Base-by-base conservation (phyloP, 129 eudicot species). In the Arctium lappa region DNA sequence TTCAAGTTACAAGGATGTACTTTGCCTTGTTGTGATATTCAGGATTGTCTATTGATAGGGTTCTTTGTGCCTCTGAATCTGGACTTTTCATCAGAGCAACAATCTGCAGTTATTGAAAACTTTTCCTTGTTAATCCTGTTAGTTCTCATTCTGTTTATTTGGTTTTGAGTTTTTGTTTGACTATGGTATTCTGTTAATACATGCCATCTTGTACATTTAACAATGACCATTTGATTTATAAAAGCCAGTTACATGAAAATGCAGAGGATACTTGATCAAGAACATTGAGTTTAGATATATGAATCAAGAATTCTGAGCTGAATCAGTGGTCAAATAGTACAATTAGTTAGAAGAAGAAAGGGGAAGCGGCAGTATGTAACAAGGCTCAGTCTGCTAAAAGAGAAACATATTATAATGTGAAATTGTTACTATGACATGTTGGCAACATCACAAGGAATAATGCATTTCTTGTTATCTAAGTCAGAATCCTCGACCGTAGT, bases 331-430 rank as follows among this genome's bases (percentile, higher is more conserved):
- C 18, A 13, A 4, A 53, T 53, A 53, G 65, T 27, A 63, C 18
- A 8, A 22, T 63, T 63, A 63, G 70, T 22, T 63, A 63, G 70
- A 63, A 63, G 69, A 16, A 6, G 70, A 63, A 63, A 22, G 31
- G 70, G 70, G n/a, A 36, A n/a, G 31, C 50, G 38, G 16, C 76
- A 15, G 2, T 38, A 34, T 72, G 44, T 72, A 38, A 16, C 70
- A 72, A 72, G 8, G 44, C 48, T 72, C 18, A n/a, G 44, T 72
- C 76, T 72, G 76, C 53, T 38, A 38, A 72, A 36, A 39, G 76
- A 72, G 53, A 39, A 72, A 72, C 76, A 33, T 33, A 31, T 31
- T 31, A 69, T 69, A 32, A 69, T 30, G 74, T 69, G 74, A 69
- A 69, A 10, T 33, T 69, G 39, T 13, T 29, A 2, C 7, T 66